phyloP scores from a whole-genome alignment of 2,329 filamentous ascomycete genomes.

The Clarireedia homoeocarpa region DNA sequence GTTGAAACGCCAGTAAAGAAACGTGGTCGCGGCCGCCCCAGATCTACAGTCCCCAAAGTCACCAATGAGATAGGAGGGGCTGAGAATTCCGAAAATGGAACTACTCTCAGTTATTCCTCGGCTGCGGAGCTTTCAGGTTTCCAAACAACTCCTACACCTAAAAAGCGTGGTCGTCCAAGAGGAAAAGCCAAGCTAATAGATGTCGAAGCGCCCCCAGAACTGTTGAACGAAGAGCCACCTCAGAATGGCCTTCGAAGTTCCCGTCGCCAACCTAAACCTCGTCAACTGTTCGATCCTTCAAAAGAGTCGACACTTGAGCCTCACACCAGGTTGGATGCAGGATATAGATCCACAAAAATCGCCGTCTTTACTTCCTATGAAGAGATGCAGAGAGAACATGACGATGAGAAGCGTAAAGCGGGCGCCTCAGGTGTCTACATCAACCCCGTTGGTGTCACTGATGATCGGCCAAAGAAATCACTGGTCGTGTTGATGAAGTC shows the following conservation, averaged over 20 bases:
- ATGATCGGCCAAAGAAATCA: conserved; percentile 29
- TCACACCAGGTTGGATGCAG: neutral
- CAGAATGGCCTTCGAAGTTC: conserved; percentile 6
- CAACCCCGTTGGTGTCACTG: conserved; percentile 9
- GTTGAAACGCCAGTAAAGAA: neutral
- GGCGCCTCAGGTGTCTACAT: conserved; percentile 15
- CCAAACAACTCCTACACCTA: neutral
- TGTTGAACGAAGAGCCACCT: neutral
- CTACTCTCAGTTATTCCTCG: neutral
- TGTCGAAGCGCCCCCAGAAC: neutral
- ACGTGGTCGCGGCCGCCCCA: neutral
- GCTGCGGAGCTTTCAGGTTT: neutral
- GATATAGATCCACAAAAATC: neutral
- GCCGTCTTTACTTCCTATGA: conserved; percentile 9
- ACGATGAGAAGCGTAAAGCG: conserved; percentile 10
- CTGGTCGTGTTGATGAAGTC: conserved; percentile 28
- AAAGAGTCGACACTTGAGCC: neutral
- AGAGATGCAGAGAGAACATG: conserved; percentile 7
- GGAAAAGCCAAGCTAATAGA: neutral
- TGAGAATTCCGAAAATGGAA: neutral
- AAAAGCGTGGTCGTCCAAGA: conserved; percentile 7
- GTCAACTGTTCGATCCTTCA: neutral
- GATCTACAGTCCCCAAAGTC: neutral
- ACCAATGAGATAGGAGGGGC: too few relatives aligned
- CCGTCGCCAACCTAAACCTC: conserved; percentile 5